phyloP scores from a whole-genome alignment of 2,329 filamentous ascomycete species.

The Neurospora sp. region DNA sequence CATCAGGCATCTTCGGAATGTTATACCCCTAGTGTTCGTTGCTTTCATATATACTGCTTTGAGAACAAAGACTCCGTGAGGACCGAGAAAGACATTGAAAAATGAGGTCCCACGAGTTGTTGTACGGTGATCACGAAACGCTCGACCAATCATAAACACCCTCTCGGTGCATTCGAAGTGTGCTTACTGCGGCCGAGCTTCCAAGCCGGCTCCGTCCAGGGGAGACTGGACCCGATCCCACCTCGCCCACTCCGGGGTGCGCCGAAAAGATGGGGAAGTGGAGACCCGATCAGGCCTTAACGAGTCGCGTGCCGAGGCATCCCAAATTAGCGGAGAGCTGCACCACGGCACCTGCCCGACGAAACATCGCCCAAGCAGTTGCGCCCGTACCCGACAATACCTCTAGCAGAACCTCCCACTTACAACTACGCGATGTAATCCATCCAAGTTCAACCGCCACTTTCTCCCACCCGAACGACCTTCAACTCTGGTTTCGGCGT shows the following conservation, averaged over 20 bases:
- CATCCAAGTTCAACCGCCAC: neutral
- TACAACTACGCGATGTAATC: neutral
- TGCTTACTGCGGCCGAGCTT: neutral
- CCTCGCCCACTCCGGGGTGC: neutral
- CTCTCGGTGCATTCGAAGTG: neutral
- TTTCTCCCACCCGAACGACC: neutral
- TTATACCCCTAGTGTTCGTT: neutral
- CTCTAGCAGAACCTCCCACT: neutral
- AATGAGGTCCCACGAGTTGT: neutral
- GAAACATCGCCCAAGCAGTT: neutral
- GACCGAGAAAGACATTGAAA: neutral
- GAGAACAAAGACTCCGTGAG: neutral
- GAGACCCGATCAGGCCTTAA: neutral
- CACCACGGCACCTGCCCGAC: neutral
- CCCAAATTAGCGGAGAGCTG: neutral
- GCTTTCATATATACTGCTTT: neutral
- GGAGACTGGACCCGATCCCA: neutral
- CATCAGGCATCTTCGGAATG: neutral
- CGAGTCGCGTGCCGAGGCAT: neutral
- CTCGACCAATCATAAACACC: neutral
- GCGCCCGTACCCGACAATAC: neutral
- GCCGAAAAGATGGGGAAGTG: neutral
- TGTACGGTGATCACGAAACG: neutral
- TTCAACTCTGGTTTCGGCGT: neutral
- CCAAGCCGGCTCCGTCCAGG: neutral